These are phyloP conservation scores for Hypoxylon fragiforme DNA, from an alignment of 495 filamentous ascomycete species.

Conservation along the genomic window DNA sequence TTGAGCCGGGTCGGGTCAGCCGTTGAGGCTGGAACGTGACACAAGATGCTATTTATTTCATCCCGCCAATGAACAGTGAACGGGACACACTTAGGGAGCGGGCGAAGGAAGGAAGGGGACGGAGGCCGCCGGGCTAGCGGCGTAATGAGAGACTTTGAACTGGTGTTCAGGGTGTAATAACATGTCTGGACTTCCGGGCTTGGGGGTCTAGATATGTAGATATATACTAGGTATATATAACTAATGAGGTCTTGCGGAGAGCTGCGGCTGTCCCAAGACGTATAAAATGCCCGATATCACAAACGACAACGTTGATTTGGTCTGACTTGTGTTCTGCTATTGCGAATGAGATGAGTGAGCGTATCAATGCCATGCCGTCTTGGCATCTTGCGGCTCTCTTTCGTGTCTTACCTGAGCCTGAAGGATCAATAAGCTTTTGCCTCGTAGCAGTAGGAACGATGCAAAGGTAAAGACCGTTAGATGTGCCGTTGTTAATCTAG, in stretches of 20 bases:
- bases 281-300: background rate
- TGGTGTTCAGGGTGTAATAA: slow-evolving; percentile 20
- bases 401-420: no score
- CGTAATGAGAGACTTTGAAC: slow-evolving; percentile 12
- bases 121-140: slow-evolving; percentile 10
- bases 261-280: background rate
- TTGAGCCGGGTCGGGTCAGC: no score
- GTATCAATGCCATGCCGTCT: no score
- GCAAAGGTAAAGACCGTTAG: background rate
- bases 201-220: no score
- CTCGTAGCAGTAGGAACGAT: background rate
- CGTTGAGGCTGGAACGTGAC: no score
- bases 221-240: slow-evolving; percentile 2
- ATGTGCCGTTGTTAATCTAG: slow-evolving; percentile 4
- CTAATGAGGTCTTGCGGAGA: background rate
- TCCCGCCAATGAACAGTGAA: background rate
- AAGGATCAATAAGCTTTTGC: background rate
- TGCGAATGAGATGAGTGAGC: no score
- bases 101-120: background rate
- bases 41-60: no score
- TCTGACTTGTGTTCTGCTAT: no score
- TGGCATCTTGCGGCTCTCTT: no score
- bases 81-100: background rate
- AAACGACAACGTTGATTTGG: background rate
- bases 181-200: slow-evolving; percentile 10